phyloP scores from a whole-genome alignment of 306 rosid species.

The Rosa multiflora region DNA sequence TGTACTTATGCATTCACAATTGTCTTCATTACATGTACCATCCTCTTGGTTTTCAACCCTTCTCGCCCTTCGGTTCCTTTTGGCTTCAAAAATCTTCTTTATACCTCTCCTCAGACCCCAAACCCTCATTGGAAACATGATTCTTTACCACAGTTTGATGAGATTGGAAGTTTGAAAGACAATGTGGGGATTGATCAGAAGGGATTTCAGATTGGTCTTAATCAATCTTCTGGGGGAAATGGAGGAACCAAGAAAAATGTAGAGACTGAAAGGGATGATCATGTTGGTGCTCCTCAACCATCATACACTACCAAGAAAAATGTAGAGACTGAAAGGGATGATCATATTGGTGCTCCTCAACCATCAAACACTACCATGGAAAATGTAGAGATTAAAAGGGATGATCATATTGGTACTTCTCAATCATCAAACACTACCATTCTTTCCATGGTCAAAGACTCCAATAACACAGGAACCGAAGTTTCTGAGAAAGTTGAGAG shows the following conservation, averaged over 20 bases:
- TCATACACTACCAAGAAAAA: neutral
- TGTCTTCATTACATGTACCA: slow-evolving; percentile 13
- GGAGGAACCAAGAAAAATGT: slow-evolving; percentile 1
- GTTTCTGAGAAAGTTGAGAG: slow-evolving; percentile 2
- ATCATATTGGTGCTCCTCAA: neutral
- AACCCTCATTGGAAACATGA: neutral
- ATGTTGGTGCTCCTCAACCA: neutral
- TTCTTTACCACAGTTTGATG: neutral
- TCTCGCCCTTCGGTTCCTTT: slow-evolving; percentile 12
- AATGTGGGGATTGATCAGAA: neutral
- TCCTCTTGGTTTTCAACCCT: slow-evolving; percentile 21
- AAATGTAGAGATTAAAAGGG: neutral
- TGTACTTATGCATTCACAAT: slow-evolving; percentile 12
- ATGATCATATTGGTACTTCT: neutral
- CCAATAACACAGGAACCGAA: neutral
- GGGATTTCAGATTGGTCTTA: neutral
- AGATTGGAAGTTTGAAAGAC: neutral
- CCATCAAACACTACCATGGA: slow-evolving; percentile 2
- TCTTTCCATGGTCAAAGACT: neutral
- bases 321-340: neutral
- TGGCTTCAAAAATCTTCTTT: slow-evolving; percentile 13
- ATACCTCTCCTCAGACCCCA: slow-evolving; percentile 11
- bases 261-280: neutral
- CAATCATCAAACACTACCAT: neutral
- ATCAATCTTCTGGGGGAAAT: neutral